phyloP scores from a whole-genome alignment of 2,329 filamentous ascomycete species.

The Shiraia sp. region DNA sequence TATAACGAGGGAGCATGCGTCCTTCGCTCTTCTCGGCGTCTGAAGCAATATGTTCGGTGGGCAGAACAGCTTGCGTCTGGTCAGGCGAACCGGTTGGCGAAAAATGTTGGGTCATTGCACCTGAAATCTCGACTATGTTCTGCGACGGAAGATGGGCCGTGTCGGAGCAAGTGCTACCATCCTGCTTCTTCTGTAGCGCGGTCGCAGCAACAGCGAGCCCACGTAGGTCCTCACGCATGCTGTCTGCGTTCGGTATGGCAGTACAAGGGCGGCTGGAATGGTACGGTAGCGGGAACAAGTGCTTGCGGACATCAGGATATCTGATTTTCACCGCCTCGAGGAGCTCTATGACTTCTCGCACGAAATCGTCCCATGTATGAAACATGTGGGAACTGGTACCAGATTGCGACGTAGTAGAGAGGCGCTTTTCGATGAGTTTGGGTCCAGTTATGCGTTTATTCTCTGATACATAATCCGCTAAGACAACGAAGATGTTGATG shows the following conservation, averaged over 20 bases:
- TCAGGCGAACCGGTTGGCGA: too few relatives aligned
- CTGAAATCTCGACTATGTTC: too few relatives aligned
- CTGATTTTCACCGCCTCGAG: slow-evolving; percentile 13
- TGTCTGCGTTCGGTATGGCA: background rate
- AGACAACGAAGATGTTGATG: slow-evolving; percentile 66
- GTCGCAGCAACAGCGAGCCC: slow-evolving; percentile 40
- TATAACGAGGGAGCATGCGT: slow-evolving; percentile 12
- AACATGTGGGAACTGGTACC: slow-evolving; percentile 15
- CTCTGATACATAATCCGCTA: slow-evolving; percentile 1
- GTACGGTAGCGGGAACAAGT: background rate
- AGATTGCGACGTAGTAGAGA: slow-evolving; percentile 12
- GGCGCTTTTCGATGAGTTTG: slow-evolving; percentile 30
- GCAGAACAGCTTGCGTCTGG: too few relatives aligned
- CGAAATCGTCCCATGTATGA: slow-evolving; percentile 25
- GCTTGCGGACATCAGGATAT: slow-evolving; percentile 15
- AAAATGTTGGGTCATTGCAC: too few relatives aligned
- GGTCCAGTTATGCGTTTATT: slow-evolving; percentile 57
- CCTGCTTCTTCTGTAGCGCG: slow-evolving; percentile 21
- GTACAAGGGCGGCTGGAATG: background rate
- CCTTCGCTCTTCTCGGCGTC: background rate
- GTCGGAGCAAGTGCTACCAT: background rate
- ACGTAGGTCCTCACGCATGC: slow-evolving; percentile 26
- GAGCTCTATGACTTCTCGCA: slow-evolving; percentile 16
- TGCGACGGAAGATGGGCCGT: too few relatives aligned
- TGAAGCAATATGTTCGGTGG: too few relatives aligned